Evolutionary conservation across 805 yeast species (phyloP).

Genomic region (Yueomyces sinensis): DNA sequence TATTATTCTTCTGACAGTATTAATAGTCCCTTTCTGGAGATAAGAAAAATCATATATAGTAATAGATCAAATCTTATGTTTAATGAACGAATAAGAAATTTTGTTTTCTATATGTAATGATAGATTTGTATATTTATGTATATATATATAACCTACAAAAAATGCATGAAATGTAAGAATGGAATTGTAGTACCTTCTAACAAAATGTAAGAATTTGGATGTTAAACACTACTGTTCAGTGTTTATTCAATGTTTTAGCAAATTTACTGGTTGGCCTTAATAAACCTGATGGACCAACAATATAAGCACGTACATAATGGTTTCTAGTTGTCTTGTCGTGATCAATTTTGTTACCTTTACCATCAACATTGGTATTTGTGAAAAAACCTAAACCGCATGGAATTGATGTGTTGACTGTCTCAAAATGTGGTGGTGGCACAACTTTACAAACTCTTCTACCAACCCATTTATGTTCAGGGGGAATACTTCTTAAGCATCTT

Average conservation of each 20-base stretch:
- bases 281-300: constrained; percentile 21
- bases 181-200: too few species aligned
- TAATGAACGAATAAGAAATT: too few species aligned
- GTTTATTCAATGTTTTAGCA: too few species aligned
- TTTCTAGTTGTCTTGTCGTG: constrained; percentile 5
- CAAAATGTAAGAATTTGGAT: too few species aligned
- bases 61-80: too few species aligned
- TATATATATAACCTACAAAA: too few species aligned
- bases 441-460: constrained; percentile 31
- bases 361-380: neutral
- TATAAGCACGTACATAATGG: constrained; percentile 16
- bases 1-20: neutral
- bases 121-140: too few species aligned
- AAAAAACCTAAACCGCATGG: constrained; percentile 2
- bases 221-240: too few species aligned
- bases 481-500: constrained; percentile 43
- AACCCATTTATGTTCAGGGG: constrained; percentile 40
- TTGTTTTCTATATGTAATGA: too few species aligned
- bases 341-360: neutral
- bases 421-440: constrained; percentile 10
- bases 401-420: constrained; percentile 16
- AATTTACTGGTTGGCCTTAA: constrained; percentile 4
- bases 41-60: too few species aligned
- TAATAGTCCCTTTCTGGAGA: neutral
- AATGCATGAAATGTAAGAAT: too few species aligned